Evolutionary conservation across 495 filamentous ascomycete species (phyloP).

Genomic region (Tirmania nivea): DNA sequence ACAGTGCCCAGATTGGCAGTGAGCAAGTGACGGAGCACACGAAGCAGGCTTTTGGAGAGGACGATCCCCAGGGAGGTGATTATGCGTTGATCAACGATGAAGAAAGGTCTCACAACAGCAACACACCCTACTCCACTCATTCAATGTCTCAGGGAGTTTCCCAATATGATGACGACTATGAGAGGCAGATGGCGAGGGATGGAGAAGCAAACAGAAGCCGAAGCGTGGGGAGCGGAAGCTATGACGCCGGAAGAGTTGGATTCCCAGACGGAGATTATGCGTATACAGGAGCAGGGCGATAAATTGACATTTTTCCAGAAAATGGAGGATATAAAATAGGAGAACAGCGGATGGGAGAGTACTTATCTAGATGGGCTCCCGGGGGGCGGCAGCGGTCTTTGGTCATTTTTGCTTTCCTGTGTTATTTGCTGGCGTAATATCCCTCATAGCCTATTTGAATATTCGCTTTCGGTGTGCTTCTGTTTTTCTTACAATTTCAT

Average conservation of each 20-base stretch:
- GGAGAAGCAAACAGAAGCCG: not conserved
- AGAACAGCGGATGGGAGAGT: too few relatives aligned
- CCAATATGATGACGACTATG: not conserved
- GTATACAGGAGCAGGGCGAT: not conserved
- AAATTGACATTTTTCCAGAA: not conserved
- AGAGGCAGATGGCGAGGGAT: not conserved
- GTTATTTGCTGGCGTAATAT: too few relatives aligned
- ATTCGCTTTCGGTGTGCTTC: too few relatives aligned
- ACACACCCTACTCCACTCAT: not conserved
- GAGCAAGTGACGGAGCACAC: constrained; percentile 15
- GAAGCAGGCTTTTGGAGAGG: constrained; percentile 18
- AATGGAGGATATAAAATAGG: too few relatives aligned
- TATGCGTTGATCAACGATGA: constrained; percentile 14
- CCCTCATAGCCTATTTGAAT: too few relatives aligned
- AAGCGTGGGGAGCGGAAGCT: not conserved
- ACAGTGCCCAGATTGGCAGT: constrained; percentile 5
- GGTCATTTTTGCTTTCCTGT: too few relatives aligned
- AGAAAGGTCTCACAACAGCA: not conserved
- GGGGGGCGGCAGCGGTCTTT: too few relatives aligned
- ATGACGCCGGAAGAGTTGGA: not conserved
- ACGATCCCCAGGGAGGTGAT: not conserved
- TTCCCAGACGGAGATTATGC: not conserved
- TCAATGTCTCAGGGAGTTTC: not conserved
- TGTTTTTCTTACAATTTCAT: too few relatives aligned
- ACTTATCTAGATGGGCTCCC: too few relatives aligned